A percentile compares a stretch with the other conserved stretches of the same genome.
These are phyloP conservation scores for Crotalaria pallida DNA, from an alignment of 306 rosid species.

Conservation along the genomic window DNA sequence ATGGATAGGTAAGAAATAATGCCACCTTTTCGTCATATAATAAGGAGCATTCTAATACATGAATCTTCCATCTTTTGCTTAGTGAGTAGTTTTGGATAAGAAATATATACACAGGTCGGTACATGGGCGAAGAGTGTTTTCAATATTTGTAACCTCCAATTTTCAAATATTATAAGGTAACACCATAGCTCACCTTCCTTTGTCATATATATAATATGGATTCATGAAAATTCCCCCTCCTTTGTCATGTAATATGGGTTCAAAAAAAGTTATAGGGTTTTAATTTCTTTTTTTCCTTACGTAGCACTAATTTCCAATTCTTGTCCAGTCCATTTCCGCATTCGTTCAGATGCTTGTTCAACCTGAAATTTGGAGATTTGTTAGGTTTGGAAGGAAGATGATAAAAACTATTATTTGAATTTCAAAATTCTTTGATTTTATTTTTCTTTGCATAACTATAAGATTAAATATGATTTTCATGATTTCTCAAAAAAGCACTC, in stretches of 20 bases:
- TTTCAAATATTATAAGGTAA: no score
- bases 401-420: not conserved
- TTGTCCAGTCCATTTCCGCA: conserved; percentile 67
- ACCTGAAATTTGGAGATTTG: conserved; percentile 50
- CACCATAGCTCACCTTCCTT: no score
- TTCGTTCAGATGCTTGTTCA: conserved; percentile 68
- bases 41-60: no score
- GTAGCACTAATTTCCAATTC: conserved; percentile 15
- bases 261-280: not conserved
- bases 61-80: no score
- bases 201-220: not conserved
- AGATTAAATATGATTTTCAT: not conserved
- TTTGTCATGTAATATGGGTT: not conserved
- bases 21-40: no score
- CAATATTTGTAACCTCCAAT: no score
- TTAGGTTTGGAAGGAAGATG: not conserved
- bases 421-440: not conserved
- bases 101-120: no score
- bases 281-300: conserved; percentile 16
- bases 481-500: not conserved
- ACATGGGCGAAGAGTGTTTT: no score
- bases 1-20: no score
- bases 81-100: no score
- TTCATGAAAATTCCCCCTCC: no score
- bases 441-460: not conserved